Percentiles rank a stretch among this genome's conserved stretches.
phyloP scores from a whole-genome alignment of 371 early-diverging fungal genomes.

The Phascolomyces articulosus region DNA sequence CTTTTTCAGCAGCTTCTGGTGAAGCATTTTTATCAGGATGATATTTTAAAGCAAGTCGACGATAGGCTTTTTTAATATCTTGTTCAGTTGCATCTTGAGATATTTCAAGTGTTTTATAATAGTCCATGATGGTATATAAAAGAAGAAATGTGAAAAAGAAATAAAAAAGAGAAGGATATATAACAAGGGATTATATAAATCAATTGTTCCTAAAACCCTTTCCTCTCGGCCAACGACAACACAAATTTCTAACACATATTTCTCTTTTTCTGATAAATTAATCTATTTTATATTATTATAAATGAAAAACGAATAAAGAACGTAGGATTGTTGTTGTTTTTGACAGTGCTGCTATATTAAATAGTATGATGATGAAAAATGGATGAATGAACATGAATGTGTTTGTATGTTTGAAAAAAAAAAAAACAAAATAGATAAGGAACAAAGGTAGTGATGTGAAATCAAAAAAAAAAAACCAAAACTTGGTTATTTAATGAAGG shows the following conservation, averaged over 20 bases:
- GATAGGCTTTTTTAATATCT: constrained; percentile 52
- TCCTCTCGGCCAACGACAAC: too few relatives aligned
- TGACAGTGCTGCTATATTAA: too few relatives aligned
- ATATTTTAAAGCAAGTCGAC: constrained; percentile 48
- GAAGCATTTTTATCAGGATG: constrained; percentile 62
- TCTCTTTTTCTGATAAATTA: too few relatives aligned
- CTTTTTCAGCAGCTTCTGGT: constrained; percentile 50
- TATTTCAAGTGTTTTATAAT: constrained; percentile 34
- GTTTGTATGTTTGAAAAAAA: too few relatives aligned
- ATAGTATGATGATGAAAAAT: too few relatives aligned
- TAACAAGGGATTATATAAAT: not conserved
- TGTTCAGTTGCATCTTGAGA: constrained; percentile 31
- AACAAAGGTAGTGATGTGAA: too few relatives aligned
- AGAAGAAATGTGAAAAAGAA: not conserved
- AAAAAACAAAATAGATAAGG: not conserved
- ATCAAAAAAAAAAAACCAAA: not conserved
- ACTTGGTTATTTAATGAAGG: not conserved
- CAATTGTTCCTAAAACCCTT: too few relatives aligned
- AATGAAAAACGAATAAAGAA: too few relatives aligned
- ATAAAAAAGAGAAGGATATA: constrained; percentile 14
- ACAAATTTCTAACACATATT: too few relatives aligned
- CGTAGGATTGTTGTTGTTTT: too few relatives aligned
- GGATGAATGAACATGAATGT: too few relatives aligned
- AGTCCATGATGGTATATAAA: constrained; percentile 14
- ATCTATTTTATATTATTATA: too few relatives aligned